Conservation (phyloP, 139 green algal genomes). For the Auxenochlorella pyrenoidosa region DNA sequence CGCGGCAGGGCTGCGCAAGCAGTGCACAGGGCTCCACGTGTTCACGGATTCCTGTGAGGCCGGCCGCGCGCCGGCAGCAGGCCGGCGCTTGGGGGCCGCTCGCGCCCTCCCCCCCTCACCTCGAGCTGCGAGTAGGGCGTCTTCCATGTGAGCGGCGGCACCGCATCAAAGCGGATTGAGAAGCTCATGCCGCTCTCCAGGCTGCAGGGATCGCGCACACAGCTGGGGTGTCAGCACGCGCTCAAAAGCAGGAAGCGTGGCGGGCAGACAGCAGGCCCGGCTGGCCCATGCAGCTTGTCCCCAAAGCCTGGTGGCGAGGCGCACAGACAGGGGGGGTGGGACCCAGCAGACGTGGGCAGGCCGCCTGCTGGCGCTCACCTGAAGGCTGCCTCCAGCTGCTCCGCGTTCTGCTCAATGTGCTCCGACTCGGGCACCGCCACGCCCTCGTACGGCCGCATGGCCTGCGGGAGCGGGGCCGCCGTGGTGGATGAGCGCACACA, state of each 20-base stretch:
- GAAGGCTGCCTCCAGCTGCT: constrained; percentile 58
- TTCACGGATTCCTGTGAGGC: no score
- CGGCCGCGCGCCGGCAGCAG: no score
- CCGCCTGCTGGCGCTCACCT: not conserved
- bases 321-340: no score
- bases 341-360: not conserved
- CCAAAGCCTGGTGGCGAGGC: not conserved
- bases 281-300: no score
- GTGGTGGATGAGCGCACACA: no score
- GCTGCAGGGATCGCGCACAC: constrained; percentile 5
- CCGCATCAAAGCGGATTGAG: constrained; percentile 43
- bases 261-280: no score
- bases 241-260: no score
- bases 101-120: no score
- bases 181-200: constrained; percentile 55
- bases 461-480: constrained; percentile 12
- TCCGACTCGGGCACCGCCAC: constrained; percentile 53
- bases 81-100: no score
- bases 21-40: no score
- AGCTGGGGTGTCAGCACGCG: no score
- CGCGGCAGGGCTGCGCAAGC: no score
- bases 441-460: constrained; percentile 41
- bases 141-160: constrained; percentile 67
- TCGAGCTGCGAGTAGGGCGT: constrained; percentile 67
- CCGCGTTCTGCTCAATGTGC: constrained; percentile 43